These are phyloP conservation scores for Talaromyces atroroseus DNA, from an alignment of 2,329 filamentous ascomycete genomes.

Conservation along the genomic window DNA sequence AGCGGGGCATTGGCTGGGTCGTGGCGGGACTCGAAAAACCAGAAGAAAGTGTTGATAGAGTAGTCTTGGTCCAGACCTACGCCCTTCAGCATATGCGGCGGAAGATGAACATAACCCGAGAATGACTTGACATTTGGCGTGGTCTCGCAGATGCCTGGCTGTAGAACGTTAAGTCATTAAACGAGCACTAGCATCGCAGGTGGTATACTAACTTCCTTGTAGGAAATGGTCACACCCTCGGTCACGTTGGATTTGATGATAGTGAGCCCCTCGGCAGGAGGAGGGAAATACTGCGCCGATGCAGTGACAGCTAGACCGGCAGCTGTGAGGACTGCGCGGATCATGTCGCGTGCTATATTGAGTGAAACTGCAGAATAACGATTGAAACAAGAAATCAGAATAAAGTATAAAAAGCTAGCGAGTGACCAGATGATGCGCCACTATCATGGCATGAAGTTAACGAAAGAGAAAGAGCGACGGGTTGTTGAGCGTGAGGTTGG, in stretches of 20 bases:
- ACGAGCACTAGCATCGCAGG: background rate
- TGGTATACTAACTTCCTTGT: slow-evolving; percentile 36
- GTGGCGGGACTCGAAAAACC: slow-evolving; percentile 55
- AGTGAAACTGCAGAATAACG: background rate
- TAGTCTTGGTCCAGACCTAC: slow-evolving; percentile 45
- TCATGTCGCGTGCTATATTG: background rate
- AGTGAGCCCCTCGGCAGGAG: slow-evolving; percentile 36
- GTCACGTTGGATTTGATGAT: slow-evolving; percentile 39
- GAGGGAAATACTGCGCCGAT: slow-evolving; percentile 36
- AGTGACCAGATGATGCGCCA: background rate
- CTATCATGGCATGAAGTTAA: background rate
- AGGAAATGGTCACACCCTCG: slow-evolving; percentile 42
- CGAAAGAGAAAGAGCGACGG: too few relatives aligned
- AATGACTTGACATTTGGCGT: slow-evolving; percentile 53
- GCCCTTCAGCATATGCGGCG: slow-evolving; percentile 39
- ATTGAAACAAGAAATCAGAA: background rate
- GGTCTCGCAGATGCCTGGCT: slow-evolving; percentile 52
- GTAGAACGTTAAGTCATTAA: background rate
- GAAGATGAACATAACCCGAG: slow-evolving; percentile 56
- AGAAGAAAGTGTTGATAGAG: slow-evolving; percentile 60
- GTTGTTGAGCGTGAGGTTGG: too few relatives aligned
- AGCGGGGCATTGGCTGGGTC: slow-evolving; percentile 41
- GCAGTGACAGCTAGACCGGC: slow-evolving; percentile 17
- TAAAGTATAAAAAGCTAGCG: background rate
- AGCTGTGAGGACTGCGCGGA: slow-evolving; percentile 1